These are phyloP conservation scores for Syzygium syzygioides DNA, from an alignment of 441 rosid species.

Conservation along the genomic window DNA sequence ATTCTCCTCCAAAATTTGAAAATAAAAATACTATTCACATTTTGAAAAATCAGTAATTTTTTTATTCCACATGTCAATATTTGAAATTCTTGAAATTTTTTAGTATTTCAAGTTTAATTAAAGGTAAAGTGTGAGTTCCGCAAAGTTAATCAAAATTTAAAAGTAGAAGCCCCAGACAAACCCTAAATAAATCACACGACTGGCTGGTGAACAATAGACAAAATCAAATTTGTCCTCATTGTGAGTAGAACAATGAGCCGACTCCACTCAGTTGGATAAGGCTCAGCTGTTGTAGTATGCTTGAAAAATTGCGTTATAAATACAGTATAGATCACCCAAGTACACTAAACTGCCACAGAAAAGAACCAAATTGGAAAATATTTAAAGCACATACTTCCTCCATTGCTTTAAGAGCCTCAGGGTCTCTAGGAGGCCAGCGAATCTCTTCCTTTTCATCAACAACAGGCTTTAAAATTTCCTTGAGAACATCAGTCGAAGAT, in stretches of 20 bases:
- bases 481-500: slow-evolving; percentile 78
- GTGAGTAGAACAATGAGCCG: neutral
- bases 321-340: neutral
- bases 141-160: neutral
- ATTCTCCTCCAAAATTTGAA: neutral
- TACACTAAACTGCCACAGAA: neutral
- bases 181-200: neutral
- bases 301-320: neutral
- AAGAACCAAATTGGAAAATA: neutral
- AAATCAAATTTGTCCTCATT: neutral
- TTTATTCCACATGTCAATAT: neutral
- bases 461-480: slow-evolving; percentile 63
- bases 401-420: slow-evolving; percentile 61
- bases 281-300: neutral
- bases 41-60: too few relatives aligned
- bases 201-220: neutral
- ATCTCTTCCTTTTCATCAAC: slow-evolving; percentile 62
- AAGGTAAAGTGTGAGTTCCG: neutral
- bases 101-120: neutral
- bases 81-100: neutral
- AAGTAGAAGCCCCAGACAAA: neutral
- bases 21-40: too few relatives aligned
- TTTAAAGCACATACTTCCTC: slow-evolving; percentile 36
- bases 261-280: neutral
- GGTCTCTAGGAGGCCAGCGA: slow-evolving; percentile 85